These are phyloP conservation scores for Saccharomyces hybrid DNA, from an alignment of 1,139 yeast species.

Conservation along the genomic window DNA sequence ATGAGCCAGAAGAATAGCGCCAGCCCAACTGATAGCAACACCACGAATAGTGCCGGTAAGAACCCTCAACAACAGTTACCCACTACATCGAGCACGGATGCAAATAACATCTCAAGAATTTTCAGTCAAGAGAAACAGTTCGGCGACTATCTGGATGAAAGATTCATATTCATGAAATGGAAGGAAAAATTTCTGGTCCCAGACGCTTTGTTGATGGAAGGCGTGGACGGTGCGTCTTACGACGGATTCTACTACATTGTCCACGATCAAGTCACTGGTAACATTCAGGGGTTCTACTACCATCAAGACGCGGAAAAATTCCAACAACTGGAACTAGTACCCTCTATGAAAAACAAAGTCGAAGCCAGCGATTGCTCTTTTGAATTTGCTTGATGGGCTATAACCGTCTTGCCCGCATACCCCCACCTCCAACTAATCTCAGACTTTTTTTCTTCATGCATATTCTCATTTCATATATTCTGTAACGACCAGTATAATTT, in stretches of 20 bases:
- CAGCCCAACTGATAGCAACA: not conserved
- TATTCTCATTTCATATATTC: not conserved
- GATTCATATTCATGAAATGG: slow-evolving; percentile 85
- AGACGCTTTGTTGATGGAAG: slow-evolving; percentile 55
- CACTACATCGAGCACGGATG: slow-evolving; percentile 25
- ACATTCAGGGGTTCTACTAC: slow-evolving; percentile 72
- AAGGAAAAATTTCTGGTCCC: slow-evolving; percentile 83
- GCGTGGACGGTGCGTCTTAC: slow-evolving; percentile 73
- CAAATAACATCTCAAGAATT: slow-evolving; percentile 16
- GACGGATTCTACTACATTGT: slow-evolving; percentile 90
- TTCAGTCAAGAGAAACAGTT: slow-evolving; percentile 12
- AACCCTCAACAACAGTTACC: slow-evolving; percentile 8
- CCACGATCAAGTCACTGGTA: slow-evolving; percentile 68
- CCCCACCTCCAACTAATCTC: not conserved
- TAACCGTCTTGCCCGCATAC: not conserved
- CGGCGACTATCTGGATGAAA: slow-evolving; percentile 35
- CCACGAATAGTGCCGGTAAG: not conserved
- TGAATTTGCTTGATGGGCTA: slow-evolving; percentile 20
- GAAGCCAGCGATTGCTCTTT: slow-evolving; percentile 24
- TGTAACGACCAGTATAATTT: not conserved
- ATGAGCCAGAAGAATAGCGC: not conserved
- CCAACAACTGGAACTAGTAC: slow-evolving; percentile 55
- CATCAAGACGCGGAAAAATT: slow-evolving; percentile 71
- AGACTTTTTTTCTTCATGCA: not conserved
- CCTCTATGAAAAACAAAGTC: slow-evolving; percentile 28